Percentiles rank a stretch among this genome's conserved stretches.
These are phyloP conservation scores for Moniliella sp. DNA, from an alignment of 1,284 basidiomycete genomes.

Conservation along the genomic window DNA sequence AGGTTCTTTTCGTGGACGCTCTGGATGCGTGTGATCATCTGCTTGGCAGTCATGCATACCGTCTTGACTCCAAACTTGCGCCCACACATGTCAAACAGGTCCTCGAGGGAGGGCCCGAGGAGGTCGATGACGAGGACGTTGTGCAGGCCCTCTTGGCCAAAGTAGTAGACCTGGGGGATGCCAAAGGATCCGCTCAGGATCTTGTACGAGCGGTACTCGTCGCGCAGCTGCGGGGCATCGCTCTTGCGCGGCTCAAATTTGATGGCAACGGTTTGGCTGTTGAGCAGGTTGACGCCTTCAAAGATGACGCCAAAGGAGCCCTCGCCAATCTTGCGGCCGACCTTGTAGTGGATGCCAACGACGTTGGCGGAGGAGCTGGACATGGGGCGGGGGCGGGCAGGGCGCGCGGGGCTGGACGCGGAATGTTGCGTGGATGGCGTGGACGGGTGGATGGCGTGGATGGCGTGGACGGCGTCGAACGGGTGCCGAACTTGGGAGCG, in stretches of 20 bases:
- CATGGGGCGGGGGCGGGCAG: too few species aligned
- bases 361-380: slow-evolving; percentile 30
- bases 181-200: background rate
- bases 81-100: slow-evolving; percentile 1
- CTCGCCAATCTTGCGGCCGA: slow-evolving; percentile 52
- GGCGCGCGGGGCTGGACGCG: too few species aligned
- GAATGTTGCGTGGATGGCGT: too few species aligned
- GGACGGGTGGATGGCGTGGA: too few species aligned
- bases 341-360: slow-evolving; percentile 51
- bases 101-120: slow-evolving; percentile 2
- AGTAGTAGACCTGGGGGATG: slow-evolving; percentile 2
- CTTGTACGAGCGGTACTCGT: slow-evolving; percentile 2
- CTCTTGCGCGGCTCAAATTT: slow-evolving; percentile 2
- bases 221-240: slow-evolving; percentile 1
- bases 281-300: slow-evolving; percentile 4
- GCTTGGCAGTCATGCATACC: slow-evolving; percentile 2
- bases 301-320: slow-evolving; percentile 83
- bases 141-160: slow-evolving; percentile 1
- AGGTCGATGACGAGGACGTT: slow-evolving; percentile 3
- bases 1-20: slow-evolving; percentile 2
- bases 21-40: slow-evolving; percentile 2
- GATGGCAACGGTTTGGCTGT: slow-evolving; percentile 1
- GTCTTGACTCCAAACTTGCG: slow-evolving; percentile 1
- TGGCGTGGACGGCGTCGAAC: too few species aligned
- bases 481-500: too few species aligned